Evolutionary conservation across 208 protist genomes (phyloP), one percentile per base, ranked within the genome.

Genomic region (Trypanosoma vivax): DNA sequence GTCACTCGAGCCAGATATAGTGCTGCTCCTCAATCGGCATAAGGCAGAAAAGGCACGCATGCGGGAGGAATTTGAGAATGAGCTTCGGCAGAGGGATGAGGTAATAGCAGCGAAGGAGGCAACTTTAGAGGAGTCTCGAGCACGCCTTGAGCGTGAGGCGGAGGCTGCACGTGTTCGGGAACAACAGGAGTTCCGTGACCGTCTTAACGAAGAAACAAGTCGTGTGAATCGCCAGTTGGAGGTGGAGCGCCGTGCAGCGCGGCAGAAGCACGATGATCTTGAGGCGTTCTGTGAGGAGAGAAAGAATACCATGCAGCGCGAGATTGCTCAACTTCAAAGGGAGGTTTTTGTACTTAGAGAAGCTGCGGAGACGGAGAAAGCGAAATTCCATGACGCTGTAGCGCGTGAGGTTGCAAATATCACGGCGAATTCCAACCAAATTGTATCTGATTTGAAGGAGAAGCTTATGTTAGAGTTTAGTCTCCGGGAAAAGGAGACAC

Each of bases 1-100:
- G 67, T 88, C 89, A 10, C 72, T 96, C 9, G 83, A 96, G 65
- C 89, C 89, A 5, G 89, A 96, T 46, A 96, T 96, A 50, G 85
- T 91, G 37, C 68, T 94, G 46, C 69, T 96, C n/a, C 70, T 96
- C 33, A 91, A 92, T 43, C 73, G 85, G 9, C 89, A 96, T 72
- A 91, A 90, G 62, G 81, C 89, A 3, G 89, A 96, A 54, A 94
- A 92, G 65, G 77, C 83, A 25, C 71, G 89, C 7, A 65, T 96
- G 65, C 73, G 77, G 34, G 83, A 96, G 69, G 79, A 90, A 50
- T 92, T 87, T 73, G 74, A 91, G 52, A 83, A 80, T 25, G 89
- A 90, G 59, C 70, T 96, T 19, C 74, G 79, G n/a, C 73, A 79
- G 41, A 56, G 81, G 6, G 89, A 96, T 47, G 76, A 90, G 63